A percentile compares a stretch with the other conserved stretches of the same genome.
Evolutionary conservation across 257 asterid species (phyloP).

Genomic region (Asclepias syriaca): DNA sequence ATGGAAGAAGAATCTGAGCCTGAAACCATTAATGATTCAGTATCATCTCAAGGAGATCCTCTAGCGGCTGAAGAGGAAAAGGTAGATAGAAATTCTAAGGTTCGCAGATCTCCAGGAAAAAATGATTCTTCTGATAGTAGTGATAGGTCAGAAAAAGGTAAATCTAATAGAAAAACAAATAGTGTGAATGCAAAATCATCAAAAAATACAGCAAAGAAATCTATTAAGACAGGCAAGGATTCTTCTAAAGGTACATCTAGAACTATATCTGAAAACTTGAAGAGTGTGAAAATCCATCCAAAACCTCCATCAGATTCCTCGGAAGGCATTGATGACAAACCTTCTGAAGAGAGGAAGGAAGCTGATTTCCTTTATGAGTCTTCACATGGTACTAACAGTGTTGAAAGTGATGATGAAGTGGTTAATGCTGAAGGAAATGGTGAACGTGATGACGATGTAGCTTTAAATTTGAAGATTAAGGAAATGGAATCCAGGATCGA

Average conservation of each 20-base stretch:
- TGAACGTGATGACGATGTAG: constrained; percentile 34
- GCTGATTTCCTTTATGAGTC: constrained; percentile 42
- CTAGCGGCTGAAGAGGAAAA: constrained; percentile 56
- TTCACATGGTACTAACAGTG: constrained; percentile 36
- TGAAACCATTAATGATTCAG: constrained; percentile 61
- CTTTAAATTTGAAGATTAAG: constrained; percentile 45
- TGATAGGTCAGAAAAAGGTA: constrained; percentile 32
- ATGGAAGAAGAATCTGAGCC: constrained; percentile 63
- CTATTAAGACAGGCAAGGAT: constrained; percentile 30
- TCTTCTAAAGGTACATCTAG: constrained; percentile 29
- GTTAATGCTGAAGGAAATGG: constrained; percentile 32
- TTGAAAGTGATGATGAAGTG: constrained; percentile 51
- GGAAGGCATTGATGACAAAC: constrained; percentile 40
- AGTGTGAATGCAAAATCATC: constrained; percentile 24
- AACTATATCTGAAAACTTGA: constrained; percentile 36
- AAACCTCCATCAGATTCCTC: constrained; percentile 54
- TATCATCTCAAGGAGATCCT: constrained; percentile 62
- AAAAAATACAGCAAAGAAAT: constrained; percentile 36
- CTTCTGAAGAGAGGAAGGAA: constrained; percentile 40
- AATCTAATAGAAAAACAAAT: constrained; percentile 34
- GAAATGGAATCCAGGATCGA: constrained; percentile 81
- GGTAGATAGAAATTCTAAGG: constrained; percentile 33
- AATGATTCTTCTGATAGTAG: constrained; percentile 31
- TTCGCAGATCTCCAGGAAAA: constrained; percentile 22
- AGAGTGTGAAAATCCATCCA: constrained; percentile 62